Evolutionary conservation across 768 basidiomycete genomes (phyloP).

Genomic region (Lactarius tabidus): DNA sequence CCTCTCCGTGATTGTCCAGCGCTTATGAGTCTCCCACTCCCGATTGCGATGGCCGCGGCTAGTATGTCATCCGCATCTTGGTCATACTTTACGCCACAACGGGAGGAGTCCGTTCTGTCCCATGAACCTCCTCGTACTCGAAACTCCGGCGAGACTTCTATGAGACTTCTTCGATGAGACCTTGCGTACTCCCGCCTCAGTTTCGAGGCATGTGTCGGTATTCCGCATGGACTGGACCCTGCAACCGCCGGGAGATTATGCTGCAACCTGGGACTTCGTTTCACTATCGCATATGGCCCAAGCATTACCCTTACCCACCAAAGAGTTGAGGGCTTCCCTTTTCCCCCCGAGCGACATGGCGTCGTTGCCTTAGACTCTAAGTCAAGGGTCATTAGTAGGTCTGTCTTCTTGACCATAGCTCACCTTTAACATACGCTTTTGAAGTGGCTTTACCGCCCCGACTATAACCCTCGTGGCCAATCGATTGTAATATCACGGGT

Average conservation of each 20-base stretch:
- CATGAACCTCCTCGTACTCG: background rate
- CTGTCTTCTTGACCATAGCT: background rate
- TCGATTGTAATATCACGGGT: background rate
- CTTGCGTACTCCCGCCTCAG: background rate
- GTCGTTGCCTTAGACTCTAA: background rate
- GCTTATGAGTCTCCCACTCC: background rate
- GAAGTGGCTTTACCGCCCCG: background rate
- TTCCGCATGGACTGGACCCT: background rate
- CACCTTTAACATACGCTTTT: background rate
- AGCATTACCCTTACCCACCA: background rate
- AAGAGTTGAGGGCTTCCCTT: background rate
- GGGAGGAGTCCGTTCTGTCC: background rate
- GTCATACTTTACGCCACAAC: background rate
- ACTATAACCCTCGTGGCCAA: background rate
- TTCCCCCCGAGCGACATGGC: background rate
- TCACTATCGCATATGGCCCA: background rate
- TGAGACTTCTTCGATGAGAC: background rate
- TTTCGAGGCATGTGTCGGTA: background rate
- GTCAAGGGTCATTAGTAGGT: background rate
- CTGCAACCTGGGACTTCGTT: background rate
- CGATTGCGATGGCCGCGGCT: background rate
- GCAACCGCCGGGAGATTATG: background rate
- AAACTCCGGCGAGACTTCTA: background rate
- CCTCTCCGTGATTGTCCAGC: background rate
- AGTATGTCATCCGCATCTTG: background rate